These are phyloP conservation scores for Ogataea paradorogensis DNA, from an alignment of 805 yeast genomes.

Conservation along the genomic window DNA sequence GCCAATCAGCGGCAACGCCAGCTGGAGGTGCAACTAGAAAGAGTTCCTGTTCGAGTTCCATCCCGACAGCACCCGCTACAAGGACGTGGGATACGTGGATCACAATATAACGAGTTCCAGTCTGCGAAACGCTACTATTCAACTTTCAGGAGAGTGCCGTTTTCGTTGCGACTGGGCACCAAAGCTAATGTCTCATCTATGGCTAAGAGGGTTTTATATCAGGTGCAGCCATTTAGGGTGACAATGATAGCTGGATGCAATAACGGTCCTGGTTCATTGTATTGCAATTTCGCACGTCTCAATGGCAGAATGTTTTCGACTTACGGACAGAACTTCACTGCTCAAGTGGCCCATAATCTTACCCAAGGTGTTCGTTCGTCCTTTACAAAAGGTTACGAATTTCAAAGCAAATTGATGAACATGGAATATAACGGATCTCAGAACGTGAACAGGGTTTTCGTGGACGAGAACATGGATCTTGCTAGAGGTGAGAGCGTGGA, in stretches of 20 bases:
- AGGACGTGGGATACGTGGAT: slow-evolving; percentile 9
- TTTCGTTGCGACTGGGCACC: slow-evolving; percentile 2
- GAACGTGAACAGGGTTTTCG: slow-evolving; percentile 28
- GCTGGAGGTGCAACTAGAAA: slow-evolving; percentile 28
- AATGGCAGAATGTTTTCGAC: slow-evolving; percentile 39
- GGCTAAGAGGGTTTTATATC: slow-evolving; percentile 23
- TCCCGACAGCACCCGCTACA: slow-evolving; percentile 23
- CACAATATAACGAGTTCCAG: slow-evolving; percentile 24
- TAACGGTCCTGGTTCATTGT: slow-evolving; percentile 31
- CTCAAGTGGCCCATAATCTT: slow-evolving; percentile 58
- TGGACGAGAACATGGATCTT: slow-evolving; percentile 31
- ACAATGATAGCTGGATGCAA: slow-evolving; percentile 26
- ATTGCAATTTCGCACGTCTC: slow-evolving; percentile 35
- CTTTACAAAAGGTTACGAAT: slow-evolving; percentile 34
- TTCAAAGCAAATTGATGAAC: slow-evolving; percentile 20
- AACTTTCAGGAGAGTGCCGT: slow-evolving; percentile 12
- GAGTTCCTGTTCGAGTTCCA: slow-evolving; percentile 39
- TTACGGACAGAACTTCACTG: slow-evolving; percentile 38
- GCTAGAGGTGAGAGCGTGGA: slow-evolving; percentile 34
- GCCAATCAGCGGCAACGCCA: slow-evolving; percentile 32
- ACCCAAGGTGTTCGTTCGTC: slow-evolving; percentile 45
- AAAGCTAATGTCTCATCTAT: slow-evolving; percentile 16
- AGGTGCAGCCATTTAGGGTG: slow-evolving; percentile 29
- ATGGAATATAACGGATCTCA: slow-evolving; percentile 19
- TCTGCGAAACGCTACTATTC: slow-evolving; percentile 18